A percentile compares a stretch with the other conserved stretches of the same genome.
Evolutionary conservation across 2,329 filamentous ascomycete species (phyloP).

Genomic region (Ceratocystis albifundus): DNA sequence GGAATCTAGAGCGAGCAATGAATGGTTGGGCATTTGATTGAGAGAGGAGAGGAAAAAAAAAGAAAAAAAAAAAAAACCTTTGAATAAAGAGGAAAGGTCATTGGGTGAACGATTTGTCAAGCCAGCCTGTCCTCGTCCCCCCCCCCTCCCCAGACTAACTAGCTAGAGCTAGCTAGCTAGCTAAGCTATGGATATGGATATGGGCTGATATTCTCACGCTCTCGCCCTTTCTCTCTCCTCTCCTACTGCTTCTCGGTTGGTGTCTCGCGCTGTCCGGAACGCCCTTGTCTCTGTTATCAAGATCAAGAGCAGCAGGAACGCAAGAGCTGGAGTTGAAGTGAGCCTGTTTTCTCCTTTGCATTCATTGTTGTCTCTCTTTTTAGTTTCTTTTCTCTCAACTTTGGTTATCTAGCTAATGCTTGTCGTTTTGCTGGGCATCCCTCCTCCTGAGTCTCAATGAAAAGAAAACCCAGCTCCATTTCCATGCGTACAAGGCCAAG

Average conservation of each 20-base stretch:
- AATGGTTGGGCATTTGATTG: background rate
- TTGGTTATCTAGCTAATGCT: background rate
- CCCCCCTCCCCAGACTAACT: background rate
- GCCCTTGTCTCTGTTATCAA: background rate
- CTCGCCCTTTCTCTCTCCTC: background rate
- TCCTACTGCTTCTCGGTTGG: background rate
- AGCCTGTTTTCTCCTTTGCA: background rate
- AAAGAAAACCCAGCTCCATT: background rate
- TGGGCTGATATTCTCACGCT: background rate
- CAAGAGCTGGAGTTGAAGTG: background rate
- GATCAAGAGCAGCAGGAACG: too few relatives aligned
- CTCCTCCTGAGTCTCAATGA: background rate
- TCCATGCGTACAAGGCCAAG: too few relatives aligned
- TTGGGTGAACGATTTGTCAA: background rate
- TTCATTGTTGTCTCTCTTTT: background rate
- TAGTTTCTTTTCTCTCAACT: background rate
- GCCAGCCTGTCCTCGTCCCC: background rate
- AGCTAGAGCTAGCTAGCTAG: background rate
- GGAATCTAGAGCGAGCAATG: background rate
- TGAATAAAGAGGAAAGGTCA: background rate
- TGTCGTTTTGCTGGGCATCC: background rate
- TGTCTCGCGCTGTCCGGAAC: slow-evolving; percentile 7
- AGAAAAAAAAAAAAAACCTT: too few relatives aligned
- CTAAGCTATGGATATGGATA: too few relatives aligned
- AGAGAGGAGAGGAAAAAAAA: background rate